Evolutionary conservation across 495 filamentous ascomycete genomes (phyloP).

Genomic region (Thermothielavioides terrestris): DNA sequence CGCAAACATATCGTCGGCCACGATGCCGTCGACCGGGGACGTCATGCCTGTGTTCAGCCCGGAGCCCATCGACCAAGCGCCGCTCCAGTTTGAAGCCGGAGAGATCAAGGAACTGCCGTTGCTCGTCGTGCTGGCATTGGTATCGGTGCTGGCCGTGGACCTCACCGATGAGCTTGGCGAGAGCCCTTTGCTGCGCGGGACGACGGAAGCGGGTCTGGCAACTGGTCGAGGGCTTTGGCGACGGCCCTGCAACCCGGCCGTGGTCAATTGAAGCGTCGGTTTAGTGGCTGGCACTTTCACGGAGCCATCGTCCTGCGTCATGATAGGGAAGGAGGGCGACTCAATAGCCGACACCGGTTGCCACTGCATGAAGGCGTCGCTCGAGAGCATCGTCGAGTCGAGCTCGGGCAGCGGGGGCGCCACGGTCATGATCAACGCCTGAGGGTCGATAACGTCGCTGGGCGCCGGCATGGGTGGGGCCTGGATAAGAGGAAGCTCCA

Average conservation of each 20-base stretch:
- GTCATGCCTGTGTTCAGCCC: conserved; percentile 26
- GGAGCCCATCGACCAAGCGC: conserved; percentile 24
- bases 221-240: conserved; percentile 17
- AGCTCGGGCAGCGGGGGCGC: conserved; percentile 23
- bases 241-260: conserved; percentile 19
- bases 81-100: conserved; percentile 29
- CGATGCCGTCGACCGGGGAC: conserved; percentile 22
- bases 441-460: conserved; percentile 23
- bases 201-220: conserved; percentile 7
- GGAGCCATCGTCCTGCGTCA: conserved; percentile 7
- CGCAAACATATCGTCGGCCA: conserved; percentile 17
- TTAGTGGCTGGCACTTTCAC: conserved; percentile 1
- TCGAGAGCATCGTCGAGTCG: conserved; percentile 19
- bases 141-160: conserved; percentile 30
- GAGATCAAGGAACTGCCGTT: conserved; percentile 31
- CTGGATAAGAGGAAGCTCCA: conserved; percentile 16
- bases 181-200: conserved; percentile 24
- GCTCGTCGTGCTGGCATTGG: conserved; percentile 22
- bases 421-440: conserved; percentile 19
- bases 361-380: conserved; percentile 19
- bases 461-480: conserved; percentile 4
- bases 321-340: not conserved
- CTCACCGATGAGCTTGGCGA: conserved; percentile 34
- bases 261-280: conserved; percentile 25
- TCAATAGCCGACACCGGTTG: conserved; percentile 7